These are phyloP conservation scores for Tylopilus balloui DNA, from an alignment of 768 basidiomycete species.

Conservation along the genomic window DNA sequence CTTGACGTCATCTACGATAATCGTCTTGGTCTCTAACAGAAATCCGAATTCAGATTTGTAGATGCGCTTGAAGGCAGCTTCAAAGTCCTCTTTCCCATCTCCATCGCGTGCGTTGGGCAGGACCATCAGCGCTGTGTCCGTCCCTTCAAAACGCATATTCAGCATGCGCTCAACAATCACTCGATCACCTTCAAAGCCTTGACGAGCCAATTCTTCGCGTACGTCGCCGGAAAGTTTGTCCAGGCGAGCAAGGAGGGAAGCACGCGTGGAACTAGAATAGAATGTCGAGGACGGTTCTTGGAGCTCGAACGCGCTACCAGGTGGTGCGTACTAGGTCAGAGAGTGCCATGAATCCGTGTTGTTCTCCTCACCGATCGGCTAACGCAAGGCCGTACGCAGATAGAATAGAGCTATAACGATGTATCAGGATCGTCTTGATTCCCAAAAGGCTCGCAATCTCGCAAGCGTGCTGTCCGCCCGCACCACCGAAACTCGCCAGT, in stretches of 20 bases:
- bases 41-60: conserved; percentile 93
- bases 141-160: conserved; percentile 92
- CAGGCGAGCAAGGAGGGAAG: conserved; percentile 56
- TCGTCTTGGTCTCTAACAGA: conserved; percentile 73
- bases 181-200: conserved; percentile 77
- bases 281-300: conserved; percentile 88
- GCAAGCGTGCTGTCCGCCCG: conserved; percentile 90
- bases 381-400: conserved; percentile 93
- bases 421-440: conserved; percentile 83
- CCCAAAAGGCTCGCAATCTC: conserved; percentile 85
- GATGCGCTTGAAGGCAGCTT: conserved; percentile 69
- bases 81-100: conserved; percentile 67
- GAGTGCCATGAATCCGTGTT: neutral
- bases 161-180: conserved; percentile 77
- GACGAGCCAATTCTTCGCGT: conserved; percentile 57
- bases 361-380: conserved; percentile 57
- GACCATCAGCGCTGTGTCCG: conserved; percentile 90
- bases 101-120: conserved; percentile 48
- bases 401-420: conserved; percentile 87
- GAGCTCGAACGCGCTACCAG: conserved; percentile 69
- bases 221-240: conserved; percentile 66
- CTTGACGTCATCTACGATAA: conserved; percentile 92
- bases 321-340: neutral
- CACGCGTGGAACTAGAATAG: conserved; percentile 57
- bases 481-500: conserved; percentile 83